A percentile compares a stretch with the other conserved stretches of the same genome.
Evolutionary conservation across 495 filamentous ascomycete species (phyloP).

Genomic region (Cryomyces minteri): DNA sequence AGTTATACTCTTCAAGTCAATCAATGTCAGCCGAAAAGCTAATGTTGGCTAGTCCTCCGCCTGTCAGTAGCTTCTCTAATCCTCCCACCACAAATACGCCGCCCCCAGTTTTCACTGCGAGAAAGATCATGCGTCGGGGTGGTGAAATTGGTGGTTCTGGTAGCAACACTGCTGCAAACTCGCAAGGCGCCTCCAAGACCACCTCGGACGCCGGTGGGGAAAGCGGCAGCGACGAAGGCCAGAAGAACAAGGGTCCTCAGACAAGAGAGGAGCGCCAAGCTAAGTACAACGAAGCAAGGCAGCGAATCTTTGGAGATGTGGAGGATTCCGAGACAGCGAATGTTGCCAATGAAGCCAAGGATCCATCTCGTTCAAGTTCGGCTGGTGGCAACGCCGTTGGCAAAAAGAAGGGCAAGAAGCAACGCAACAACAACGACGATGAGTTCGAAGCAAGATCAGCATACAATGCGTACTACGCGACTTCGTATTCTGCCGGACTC

Average conservation of each 20-base stretch:
- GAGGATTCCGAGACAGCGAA: conserved; percentile 35
- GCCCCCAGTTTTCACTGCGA: conserved; percentile 47
- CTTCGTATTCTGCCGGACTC: conserved; percentile 12
- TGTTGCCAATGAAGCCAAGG: conserved; percentile 32
- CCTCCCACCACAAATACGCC: conserved; percentile 43
- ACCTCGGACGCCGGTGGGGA: conserved; percentile 61
- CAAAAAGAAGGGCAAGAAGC: conserved; percentile 55
- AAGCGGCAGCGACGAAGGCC: conserved; percentile 34
- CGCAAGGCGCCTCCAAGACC: conserved; percentile 48
- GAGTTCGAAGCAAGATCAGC: conserved; percentile 74
- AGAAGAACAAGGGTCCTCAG: conserved; percentile 39
- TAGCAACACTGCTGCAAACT: conserved; percentile 36
- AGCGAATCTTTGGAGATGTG: conserved; percentile 75
- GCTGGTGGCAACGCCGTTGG: conserved; percentile 35
- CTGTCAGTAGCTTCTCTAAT: conserved; percentile 32
- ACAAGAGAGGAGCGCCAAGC: conserved; percentile 87
- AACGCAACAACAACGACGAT: conserved; percentile 60
- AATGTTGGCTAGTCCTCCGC: conserved; percentile 24
- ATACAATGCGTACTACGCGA: conserved; percentile 55
- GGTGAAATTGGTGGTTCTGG: conserved; percentile 34
- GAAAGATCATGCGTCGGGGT: conserved; percentile 89
- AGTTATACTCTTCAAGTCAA: conserved; percentile 14
- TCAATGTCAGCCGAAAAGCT: too few relatives aligned
- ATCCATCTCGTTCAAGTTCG: conserved; percentile 72
- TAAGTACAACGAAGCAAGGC: conserved; percentile 67